Base-by-base conservation (phyloP, 257 asterid genomes). In the Fraxinus quadrangulata region DNA sequence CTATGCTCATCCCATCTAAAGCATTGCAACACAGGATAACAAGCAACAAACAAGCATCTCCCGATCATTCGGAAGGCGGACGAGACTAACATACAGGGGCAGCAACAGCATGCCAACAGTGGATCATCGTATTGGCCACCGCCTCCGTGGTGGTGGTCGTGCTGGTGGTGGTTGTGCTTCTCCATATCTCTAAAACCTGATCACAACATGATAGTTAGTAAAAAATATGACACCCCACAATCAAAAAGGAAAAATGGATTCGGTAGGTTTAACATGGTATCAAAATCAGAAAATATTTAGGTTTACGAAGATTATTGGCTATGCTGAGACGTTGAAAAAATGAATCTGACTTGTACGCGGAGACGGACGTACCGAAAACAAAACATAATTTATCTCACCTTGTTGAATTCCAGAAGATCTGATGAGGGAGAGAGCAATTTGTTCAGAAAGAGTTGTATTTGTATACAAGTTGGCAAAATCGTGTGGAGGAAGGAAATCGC, bases 21-120 rank as follows among this genome's bases (percentile, higher is more conserved):
- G 74, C 97, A 92, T 83, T 83, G 94, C 88, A 88, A 67, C 71
- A 92, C 81, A 26, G 96, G 97, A 78, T 80, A 90, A 70, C 81
- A 90, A 7, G 85, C 87, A 2, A 84, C 90, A 73, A 88, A 88
- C 78, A 85, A 8, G 79, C 92, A 85, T 80, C 91, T 84, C 76
- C 83, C 81, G 5, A 85, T 73, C 73, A 67, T 17, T 71, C 85
- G 79, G 45, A 86, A 80, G 1, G 68, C 47, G 2, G 81, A 83
- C 0, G 91, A 79, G 2, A 86, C 80, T 26, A 80, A 12, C 59
- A 77, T 42, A 78, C 96, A 83, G 4, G 87, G 89, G 78, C 88
- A 83, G 63, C 92, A 86, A 30, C 84, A 85, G 26, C 85, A 81
- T 17, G 81, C 84, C 84, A 79, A 6, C 23, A 78, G 4, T 6